A percentile compares a stretch with the other conserved stretches of the same genome.
Evolutionary conservation across 179 eudicot genomes (phyloP).

Genomic region (Beta lomatogona): DNA sequence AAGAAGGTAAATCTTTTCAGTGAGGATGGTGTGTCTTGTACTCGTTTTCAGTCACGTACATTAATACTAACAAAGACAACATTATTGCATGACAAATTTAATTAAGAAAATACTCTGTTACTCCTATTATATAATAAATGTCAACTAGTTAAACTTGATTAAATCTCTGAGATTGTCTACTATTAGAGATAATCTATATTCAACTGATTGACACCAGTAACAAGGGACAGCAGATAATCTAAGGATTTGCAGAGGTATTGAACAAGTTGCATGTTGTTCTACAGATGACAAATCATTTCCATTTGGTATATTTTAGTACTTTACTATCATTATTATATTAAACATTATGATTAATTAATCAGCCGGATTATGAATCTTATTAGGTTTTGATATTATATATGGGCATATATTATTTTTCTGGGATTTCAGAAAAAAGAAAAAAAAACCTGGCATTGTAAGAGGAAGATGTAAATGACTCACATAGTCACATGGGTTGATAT

Average conservation of each 20-base stretch:
- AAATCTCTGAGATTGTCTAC: background rate
- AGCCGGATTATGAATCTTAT: background rate
- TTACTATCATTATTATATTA: background rate
- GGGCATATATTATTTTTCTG: background rate
- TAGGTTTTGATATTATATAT: background rate
- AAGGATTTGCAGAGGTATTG: background rate
- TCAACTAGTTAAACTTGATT: no score
- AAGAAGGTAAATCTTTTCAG: no score
- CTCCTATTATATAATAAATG: no score
- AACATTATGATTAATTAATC: background rate
- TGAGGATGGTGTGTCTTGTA: no score
- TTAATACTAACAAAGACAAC: no score
- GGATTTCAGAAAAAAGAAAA: background rate
- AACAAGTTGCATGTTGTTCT: background rate
- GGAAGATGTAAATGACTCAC: conserved; percentile 16
- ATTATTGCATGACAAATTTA: no score
- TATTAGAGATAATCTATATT: background rate
- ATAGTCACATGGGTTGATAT: no score
- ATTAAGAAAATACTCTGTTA: background rate
- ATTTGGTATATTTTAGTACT: background rate
- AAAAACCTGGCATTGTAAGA: background rate
- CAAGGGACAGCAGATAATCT: background rate
- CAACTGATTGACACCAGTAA: background rate
- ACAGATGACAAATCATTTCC: background rate
- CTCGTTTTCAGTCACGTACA: no score